A percentile compares a stretch with the other conserved stretches of the same genome.
Evolutionary conservation across 345 rosid genomes (phyloP).

Genomic region (Acer saccharum): DNA sequence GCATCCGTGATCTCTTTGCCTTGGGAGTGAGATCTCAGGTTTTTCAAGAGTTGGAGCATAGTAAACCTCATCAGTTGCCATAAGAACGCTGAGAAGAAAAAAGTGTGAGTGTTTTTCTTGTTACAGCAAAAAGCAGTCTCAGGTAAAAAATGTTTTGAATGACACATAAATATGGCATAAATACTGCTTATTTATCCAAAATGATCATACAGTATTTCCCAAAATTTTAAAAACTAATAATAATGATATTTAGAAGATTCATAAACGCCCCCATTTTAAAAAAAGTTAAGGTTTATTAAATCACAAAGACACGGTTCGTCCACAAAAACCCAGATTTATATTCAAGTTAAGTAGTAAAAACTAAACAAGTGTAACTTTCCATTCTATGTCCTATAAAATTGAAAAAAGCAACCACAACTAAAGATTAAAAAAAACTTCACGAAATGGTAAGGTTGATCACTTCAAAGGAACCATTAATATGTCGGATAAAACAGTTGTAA

Average conservation of each 20-base stretch:
- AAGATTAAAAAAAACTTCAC: background rate
- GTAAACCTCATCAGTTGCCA: slow-evolving; percentile 98
- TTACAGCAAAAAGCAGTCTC: background rate
- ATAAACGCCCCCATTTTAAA: background rate
- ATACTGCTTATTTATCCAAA: background rate
- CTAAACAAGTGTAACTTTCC: background rate
- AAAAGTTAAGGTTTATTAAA: too few relatives aligned
- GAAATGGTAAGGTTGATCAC: background rate
- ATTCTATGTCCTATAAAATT: background rate
- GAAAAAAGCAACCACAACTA: background rate
- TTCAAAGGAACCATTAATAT: background rate
- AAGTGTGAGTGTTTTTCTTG: slow-evolving; percentile 4
- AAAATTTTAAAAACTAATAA: too few relatives aligned
- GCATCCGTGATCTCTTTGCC: slow-evolving; percentile 93
- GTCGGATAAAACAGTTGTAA: background rate
- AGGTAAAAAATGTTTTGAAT: background rate
- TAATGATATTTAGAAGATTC: background rate
- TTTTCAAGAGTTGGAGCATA: slow-evolving; percentile 94
- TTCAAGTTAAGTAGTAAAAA: too few relatives aligned
- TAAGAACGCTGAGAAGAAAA: slow-evolving; percentile 61
- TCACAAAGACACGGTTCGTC: too few relatives aligned
- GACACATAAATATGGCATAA: background rate
- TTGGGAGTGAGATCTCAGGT: slow-evolving; percentile 84
- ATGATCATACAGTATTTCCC: background rate
- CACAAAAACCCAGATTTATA: too few relatives aligned